These are phyloP conservation scores for Starmerella cellae DNA, from an alignment of 805 yeast genomes.

Conservation along the genomic window DNA sequence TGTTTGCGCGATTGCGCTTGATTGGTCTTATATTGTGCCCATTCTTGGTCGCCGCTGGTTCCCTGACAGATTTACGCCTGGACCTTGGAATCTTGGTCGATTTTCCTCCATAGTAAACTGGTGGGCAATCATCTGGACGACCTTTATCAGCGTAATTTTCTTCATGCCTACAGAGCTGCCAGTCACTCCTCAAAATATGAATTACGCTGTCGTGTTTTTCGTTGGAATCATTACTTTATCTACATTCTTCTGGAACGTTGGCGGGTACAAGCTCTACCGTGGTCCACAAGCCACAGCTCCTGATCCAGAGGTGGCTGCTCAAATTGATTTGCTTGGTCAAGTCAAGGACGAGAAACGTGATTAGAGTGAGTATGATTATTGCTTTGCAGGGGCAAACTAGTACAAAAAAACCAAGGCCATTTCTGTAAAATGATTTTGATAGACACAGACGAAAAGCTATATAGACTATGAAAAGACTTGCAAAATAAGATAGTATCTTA, in stretches of 20 bases:
- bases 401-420: too few species aligned
- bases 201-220: slow-evolving; percentile 24
- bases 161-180: slow-evolving; percentile 23
- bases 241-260: slow-evolving; percentile 18
- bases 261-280: slow-evolving; percentile 19
- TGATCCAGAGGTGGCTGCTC: slow-evolving; percentile 19
- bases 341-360: slow-evolving; percentile 19
- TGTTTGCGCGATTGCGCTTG: slow-evolving; percentile 58
- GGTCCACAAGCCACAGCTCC: slow-evolving; percentile 22
- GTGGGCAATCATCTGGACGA: slow-evolving; percentile 21
- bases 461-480: too few species aligned
- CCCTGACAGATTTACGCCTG: slow-evolving; percentile 43
- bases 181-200: slow-evolving; percentile 22
- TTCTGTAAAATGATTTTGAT: too few species aligned
- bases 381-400: too few species aligned
- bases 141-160: slow-evolving; percentile 21
- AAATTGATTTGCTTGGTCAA: slow-evolving; percentile 15
- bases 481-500: too few species aligned
- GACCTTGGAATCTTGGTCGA: slow-evolving; percentile 55
- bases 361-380: too few species aligned
- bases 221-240: slow-evolving; percentile 19
- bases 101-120: slow-evolving; percentile 20
- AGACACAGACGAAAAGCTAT: too few species aligned
- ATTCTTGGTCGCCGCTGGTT: slow-evolving; percentile 45
- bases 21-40: slow-evolving; percentile 55